A percentile compares a stretch with the other conserved stretches of the same genome.
Evolutionary conservation across 1,284 basidiomycete species (phyloP).

Genomic region (Leccinum discolor): DNA sequence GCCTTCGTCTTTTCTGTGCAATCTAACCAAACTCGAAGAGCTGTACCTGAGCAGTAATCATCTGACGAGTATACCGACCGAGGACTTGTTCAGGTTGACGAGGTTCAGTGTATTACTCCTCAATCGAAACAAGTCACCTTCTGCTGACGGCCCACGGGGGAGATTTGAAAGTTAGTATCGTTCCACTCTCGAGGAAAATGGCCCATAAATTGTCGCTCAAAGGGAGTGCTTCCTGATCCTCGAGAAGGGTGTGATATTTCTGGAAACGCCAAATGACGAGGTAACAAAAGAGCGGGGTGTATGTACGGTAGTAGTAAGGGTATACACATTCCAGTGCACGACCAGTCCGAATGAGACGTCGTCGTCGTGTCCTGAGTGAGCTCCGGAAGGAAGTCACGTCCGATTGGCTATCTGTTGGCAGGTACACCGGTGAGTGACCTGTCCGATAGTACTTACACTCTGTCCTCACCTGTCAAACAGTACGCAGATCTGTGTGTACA

Average conservation of each 20-base stretch:
- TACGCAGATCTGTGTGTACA: no score
- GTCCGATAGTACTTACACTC: no score
- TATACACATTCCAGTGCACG: no score
- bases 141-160: conserved; percentile 17
- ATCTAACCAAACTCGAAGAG: conserved; percentile 74
- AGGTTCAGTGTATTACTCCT: conserved; percentile 80
- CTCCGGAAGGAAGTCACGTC: no score
- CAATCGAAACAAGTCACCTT: conserved; percentile 79
- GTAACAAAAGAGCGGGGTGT: conserved; percentile 11
- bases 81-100: conserved; percentile 76
- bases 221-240: conserved; percentile 14
- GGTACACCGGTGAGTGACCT: no score
- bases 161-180: conserved; percentile 14
- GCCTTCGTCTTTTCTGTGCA: conserved; percentile 76
- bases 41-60: conserved; percentile 95
- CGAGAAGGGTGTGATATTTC: conserved; percentile 30
- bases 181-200: conserved; percentile 15
- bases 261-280: conserved; percentile 16
- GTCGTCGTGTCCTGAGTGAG: no score
- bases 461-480: no score
- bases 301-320: neutral
- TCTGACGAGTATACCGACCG: conserved; percentile 87
- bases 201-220: conserved; percentile 12
- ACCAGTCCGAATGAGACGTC: no score
- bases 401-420: no score